phyloP scores from a whole-genome alignment of 2,329 filamentous ascomycete species.

The Fusarium tanahbumbuense region DNA sequence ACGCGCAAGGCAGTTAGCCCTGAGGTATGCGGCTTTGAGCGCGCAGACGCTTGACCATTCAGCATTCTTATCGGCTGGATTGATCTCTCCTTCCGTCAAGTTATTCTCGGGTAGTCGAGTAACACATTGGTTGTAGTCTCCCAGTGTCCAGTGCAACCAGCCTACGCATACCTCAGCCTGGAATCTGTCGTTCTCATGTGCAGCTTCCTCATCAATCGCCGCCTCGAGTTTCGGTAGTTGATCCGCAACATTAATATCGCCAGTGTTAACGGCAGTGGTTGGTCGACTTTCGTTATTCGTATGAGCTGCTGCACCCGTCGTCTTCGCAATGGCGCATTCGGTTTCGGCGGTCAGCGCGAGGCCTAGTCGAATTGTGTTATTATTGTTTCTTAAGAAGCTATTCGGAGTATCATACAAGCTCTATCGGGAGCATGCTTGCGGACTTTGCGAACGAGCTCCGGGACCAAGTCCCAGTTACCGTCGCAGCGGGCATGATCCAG shows the following conservation, averaged over 20 bases:
- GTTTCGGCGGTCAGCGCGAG: conserved; percentile 76
- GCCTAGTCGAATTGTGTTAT: conserved; percentile 59
- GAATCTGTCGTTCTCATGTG: conserved; percentile 69
- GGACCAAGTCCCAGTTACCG: conserved; percentile 86
- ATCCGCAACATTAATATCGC: conserved; percentile 59
- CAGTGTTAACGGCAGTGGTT: conserved; percentile 56
- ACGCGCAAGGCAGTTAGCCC: conserved; percentile 71
- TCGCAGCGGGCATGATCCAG: conserved; percentile 90
- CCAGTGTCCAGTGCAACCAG: conserved; percentile 84
- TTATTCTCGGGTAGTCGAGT: conserved; percentile 71
- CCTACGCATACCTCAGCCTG: conserved; percentile 86
- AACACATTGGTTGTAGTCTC: conserved; percentile 70
- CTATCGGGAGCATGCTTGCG: conserved; percentile 91
- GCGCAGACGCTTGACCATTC: conserved; percentile 87
- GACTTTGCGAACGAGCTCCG: conserved; percentile 91
- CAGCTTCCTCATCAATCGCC: conserved; percentile 69
- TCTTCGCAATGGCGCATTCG: conserved; percentile 72
- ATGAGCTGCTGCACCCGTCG: conserved; percentile 52
- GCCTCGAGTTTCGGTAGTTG: conserved; percentile 64
- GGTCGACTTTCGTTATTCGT: conserved; percentile 49
- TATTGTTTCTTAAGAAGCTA: background rate
- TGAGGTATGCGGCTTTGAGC: conserved; percentile 81
- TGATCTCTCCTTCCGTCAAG: conserved; percentile 63
- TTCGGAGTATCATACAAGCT: conserved; percentile 71
- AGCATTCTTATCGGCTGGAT: conserved; percentile 64